Evolutionary conservation across 2,329 filamentous ascomycete species (phyloP).

Genomic region (Dothidotthia symphoricarpi): DNA sequence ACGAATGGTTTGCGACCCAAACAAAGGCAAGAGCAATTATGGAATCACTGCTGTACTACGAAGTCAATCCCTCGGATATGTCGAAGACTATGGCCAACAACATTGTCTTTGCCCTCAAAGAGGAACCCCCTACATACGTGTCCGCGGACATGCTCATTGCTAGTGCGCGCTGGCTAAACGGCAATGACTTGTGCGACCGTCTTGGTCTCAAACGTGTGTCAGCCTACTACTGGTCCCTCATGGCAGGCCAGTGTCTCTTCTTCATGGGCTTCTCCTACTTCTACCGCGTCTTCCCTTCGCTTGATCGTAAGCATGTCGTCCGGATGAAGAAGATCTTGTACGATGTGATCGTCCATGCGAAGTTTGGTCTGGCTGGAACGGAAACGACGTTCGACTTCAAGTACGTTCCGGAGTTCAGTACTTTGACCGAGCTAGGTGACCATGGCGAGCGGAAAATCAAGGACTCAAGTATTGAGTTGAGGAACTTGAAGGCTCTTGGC

Average conservation of each 20-base stretch:
- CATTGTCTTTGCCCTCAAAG: slow-evolving; percentile 67
- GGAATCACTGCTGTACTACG: slow-evolving; percentile 65
- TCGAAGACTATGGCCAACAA: slow-evolving; percentile 69
- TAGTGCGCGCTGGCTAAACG: slow-evolving; percentile 68
- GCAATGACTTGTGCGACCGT: slow-evolving; percentile 59
- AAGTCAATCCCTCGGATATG: slow-evolving; percentile 64
- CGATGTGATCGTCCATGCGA: slow-evolving; percentile 61
- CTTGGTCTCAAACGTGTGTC: slow-evolving; percentile 59
- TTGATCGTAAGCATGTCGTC: slow-evolving; percentile 55
- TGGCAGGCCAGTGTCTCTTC: slow-evolving; percentile 65
- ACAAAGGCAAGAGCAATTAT: slow-evolving; percentile 60
- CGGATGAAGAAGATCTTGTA: slow-evolving; percentile 56
- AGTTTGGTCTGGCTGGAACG: slow-evolving; percentile 60
- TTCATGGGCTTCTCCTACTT: slow-evolving; percentile 58
- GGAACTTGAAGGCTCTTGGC: slow-evolving; percentile 50
- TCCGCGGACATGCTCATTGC: slow-evolving; percentile 67
- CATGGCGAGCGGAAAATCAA: slow-evolving; percentile 41
- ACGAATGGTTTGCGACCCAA: slow-evolving; percentile 57
- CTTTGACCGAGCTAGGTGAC: slow-evolving; percentile 50
- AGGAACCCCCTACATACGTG: slow-evolving; percentile 63
- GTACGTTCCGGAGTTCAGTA: slow-evolving; percentile 60
- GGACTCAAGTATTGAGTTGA: slow-evolving; percentile 45
- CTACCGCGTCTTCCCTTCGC: slow-evolving; percentile 50
- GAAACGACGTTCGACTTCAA: slow-evolving; percentile 69
- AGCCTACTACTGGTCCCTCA: slow-evolving; percentile 59